A percentile compares a stretch with the other conserved stretches of the same genome.
Conservation (phyloP, 345 rosid genomes). For the Aquilaria sinensis region DNA sequence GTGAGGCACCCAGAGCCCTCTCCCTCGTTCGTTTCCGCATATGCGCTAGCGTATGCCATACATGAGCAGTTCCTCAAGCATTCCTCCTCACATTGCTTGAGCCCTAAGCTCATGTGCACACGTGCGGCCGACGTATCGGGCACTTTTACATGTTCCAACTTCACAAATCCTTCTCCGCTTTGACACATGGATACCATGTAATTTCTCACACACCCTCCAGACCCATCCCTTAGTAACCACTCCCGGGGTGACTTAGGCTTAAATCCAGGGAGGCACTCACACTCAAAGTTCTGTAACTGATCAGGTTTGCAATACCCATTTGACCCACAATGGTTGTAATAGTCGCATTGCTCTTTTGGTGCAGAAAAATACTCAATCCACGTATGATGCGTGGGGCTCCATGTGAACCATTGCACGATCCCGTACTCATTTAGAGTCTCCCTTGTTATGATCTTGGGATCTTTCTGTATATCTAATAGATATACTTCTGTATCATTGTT, state of each 20-base stretch:
- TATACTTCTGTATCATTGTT: too few relatives aligned
- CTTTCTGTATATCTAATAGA: too few relatives aligned
- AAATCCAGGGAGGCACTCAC: constrained; percentile 61
- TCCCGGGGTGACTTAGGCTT: constrained; percentile 43
- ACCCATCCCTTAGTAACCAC: neutral
- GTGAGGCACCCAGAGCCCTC: neutral
- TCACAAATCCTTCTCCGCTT: constrained; percentile 46
- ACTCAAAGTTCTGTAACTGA: constrained; percentile 24
- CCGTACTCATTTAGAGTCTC: too few relatives aligned
- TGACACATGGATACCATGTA: constrained; percentile 12
- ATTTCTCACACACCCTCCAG: constrained; percentile 45
- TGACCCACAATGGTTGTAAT: constrained; percentile 47
- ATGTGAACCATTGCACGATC: too few relatives aligned
- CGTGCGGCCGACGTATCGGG: too few relatives aligned
- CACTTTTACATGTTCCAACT: too few relatives aligned
- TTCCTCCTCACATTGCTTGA: too few relatives aligned
- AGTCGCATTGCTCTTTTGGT: constrained; percentile 64
- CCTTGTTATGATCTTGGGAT: too few relatives aligned
- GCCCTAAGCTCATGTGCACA: too few relatives aligned
- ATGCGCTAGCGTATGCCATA: too few relatives aligned
- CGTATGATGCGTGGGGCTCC: neutral
- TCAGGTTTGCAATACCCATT: neutral
- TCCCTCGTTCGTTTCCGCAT: too few relatives aligned
- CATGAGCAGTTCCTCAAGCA: too few relatives aligned
- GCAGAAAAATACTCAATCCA: constrained; percentile 42